phyloP scores from a whole-genome alignment of 805 yeast species.

The Teunomyces aglyptinius region DNA sequence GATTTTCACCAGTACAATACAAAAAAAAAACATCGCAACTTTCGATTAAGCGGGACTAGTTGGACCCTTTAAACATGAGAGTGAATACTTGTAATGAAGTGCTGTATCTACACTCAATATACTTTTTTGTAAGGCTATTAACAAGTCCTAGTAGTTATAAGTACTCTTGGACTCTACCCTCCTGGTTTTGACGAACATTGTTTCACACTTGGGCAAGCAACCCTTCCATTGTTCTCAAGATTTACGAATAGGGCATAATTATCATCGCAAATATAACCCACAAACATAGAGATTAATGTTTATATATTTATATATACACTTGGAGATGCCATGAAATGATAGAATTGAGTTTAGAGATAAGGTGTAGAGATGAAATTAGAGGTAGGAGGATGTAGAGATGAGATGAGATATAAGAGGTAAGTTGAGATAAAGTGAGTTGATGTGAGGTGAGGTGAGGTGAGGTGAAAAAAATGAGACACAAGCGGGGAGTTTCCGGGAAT shows the following conservation, averaged over 20 bases:
- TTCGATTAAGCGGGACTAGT: neutral
- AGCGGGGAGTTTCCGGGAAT: neutral
- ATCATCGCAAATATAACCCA: neutral
- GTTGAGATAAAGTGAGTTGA: slow-evolving; percentile 5
- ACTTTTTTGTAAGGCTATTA: no score
- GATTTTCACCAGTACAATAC: neutral
- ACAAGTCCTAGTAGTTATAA: no score
- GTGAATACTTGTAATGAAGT: no score
- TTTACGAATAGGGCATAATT: neutral
- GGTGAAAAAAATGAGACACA: neutral
- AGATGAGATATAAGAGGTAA: slow-evolving; percentile 10
- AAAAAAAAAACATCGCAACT: neutral
- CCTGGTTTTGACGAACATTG: neutral
- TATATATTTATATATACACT: slow-evolving; percentile 1
- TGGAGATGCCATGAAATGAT: slow-evolving; percentile 8
- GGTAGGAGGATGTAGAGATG: slow-evolving; percentile 6
- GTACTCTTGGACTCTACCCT: no score
- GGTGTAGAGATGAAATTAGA: slow-evolving; percentile 11
- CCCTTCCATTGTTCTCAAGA: neutral
- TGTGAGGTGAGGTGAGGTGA: neutral
- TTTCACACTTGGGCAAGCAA: neutral
- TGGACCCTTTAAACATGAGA: no score
- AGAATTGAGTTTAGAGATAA: slow-evolving; percentile 8
- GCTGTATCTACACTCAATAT: no score
- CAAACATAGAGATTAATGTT: slow-evolving; percentile 8